phyloP scores from a whole-genome alignment of 352 stramenopile genomes.

The Achlya hypogyna region DNA sequence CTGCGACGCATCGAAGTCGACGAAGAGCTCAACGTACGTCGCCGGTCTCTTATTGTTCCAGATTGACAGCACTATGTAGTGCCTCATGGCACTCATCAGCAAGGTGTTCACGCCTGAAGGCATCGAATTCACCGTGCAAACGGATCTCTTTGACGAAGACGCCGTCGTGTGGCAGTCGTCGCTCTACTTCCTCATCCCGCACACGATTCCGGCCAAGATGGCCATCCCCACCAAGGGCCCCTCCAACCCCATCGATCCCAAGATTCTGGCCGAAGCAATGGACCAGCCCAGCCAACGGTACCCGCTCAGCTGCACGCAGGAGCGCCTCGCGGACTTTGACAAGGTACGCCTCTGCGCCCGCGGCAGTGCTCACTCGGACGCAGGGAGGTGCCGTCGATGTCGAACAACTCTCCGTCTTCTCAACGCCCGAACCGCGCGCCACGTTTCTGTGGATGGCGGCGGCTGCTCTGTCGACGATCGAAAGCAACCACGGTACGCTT shows the following conservation, averaged over 20 bases:
- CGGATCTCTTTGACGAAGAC: slow-evolving; percentile 60
- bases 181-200: slow-evolving; percentile 43
- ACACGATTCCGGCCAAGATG: neutral
- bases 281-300: neutral
- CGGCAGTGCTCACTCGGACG: neutral
- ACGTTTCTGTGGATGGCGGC: slow-evolving; percentile 13
- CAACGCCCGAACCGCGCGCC: neutral
- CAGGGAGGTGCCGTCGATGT: slow-evolving; percentile 16
- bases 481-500: neutral
- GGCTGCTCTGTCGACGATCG: slow-evolving; percentile 4
- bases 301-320: neutral
- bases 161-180: slow-evolving; percentile 71
- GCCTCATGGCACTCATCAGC: slow-evolving; percentile 63
- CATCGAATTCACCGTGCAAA: slow-evolving; percentile 68
- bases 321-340: slow-evolving; percentile 12
- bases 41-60: neutral
- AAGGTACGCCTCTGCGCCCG: neutral
- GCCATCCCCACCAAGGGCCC: neutral
- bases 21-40: slow-evolving; percentile 27
- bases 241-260: slow-evolving; percentile 4
- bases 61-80: slow-evolving; percentile 26
- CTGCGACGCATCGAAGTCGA: slow-evolving; percentile 41
- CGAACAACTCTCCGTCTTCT: neutral
- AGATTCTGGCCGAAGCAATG: neutral
- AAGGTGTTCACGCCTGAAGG: slow-evolving; percentile 61